Percentiles rank a stretch among this genome's conserved stretches.
These are phyloP conservation scores for Calonectria hongkongensis DNA, from an alignment of 2,329 filamentous ascomycete species.

Conservation along the genomic window DNA sequence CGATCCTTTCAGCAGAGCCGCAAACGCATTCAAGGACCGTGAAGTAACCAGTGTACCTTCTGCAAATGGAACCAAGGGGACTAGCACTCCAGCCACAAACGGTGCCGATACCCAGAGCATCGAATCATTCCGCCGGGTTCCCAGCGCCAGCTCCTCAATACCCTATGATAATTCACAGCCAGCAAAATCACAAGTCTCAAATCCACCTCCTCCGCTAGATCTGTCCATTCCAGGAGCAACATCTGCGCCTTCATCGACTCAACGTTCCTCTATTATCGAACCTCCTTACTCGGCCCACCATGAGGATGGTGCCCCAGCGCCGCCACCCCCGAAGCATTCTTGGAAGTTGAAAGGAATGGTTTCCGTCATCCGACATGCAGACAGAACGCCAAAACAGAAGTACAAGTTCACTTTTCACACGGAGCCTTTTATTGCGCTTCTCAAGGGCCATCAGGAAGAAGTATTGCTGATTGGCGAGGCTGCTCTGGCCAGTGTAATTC, in stretches of 20 bases:
- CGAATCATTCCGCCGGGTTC: constrained; percentile 49
- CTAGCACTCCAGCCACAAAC: constrained; percentile 49
- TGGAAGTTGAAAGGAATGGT: constrained; percentile 99
- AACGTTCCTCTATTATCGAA: constrained; percentile 60
- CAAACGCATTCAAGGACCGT: constrained; percentile 62
- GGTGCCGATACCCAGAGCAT: constrained; percentile 53
- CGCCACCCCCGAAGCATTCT: constrained; percentile 88
- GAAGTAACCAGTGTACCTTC: constrained; percentile 56
- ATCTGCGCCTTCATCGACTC: constrained; percentile 56
- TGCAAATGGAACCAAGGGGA: constrained; percentile 54
- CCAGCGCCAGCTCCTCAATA: constrained; percentile 57
- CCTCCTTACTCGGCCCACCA: constrained; percentile 53
- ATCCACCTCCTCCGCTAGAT: constrained; percentile 60
- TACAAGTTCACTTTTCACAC: constrained; percentile 99
- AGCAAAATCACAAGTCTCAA: constrained; percentile 61
- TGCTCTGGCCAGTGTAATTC: constrained; percentile 89
- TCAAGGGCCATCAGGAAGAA: constrained; percentile 97
- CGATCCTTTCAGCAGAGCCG: constrained; percentile 62
- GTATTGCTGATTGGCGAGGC: constrained; percentile 95
- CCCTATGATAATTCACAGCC: constrained; percentile 56
- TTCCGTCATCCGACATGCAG: constrained; percentile 95
- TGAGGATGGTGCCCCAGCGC: constrained; percentile 69
- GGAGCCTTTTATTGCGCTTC: constrained; percentile 93
- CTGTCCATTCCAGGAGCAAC: constrained; percentile 51
- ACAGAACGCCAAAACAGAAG: constrained; percentile 98